Base-by-base conservation (phyloP, 345 rosid genomes). In the Punica granatum region DNA sequence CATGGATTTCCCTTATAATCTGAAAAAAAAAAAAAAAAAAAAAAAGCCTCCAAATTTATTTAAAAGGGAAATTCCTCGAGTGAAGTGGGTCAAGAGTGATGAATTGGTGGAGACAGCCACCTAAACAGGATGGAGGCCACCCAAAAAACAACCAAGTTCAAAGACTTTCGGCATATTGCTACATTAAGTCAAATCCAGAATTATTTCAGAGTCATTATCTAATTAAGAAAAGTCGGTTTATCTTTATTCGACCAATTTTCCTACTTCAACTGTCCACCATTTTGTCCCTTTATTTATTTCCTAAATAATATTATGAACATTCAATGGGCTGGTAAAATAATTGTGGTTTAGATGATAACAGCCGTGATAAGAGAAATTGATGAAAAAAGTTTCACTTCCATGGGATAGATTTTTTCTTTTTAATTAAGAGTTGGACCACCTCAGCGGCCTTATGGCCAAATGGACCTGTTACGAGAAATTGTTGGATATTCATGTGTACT, bases 301-400 rank as follows among this genome's bases (percentile, higher is more conserved):
- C 59, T 53, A 23, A n/a, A n/a, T 23, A n/a, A 53, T 23, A 53
- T 53, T 18, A 7, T 53, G 28, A n/a, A 3, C 18, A 37, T 49
- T 49, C 56, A 49, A n/a, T 48, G 53, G n/a, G 53, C 41, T 37
- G 41, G 41, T n/a, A n/a, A n/a, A n/a, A n/a, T n/a, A n/a, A n/a
- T n/a, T n/a, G n/a, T n/a, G n/a, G n/a, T n/a, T n/a, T n/a, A n/a
- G n/a, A n/a, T n/a, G n/a, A n/a, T n/a, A n/a, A n/a, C n/a, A n/a
- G n/a, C n/a, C n/a, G n/a, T n/a, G n/a, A n/a, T n/a, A n/a, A n/a
- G n/a, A n/a, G n/a, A n/a, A n/a, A n/a, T n/a, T n/a, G n/a, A n/a
- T n/a, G n/a, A n/a, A n/a, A n/a, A n/a, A n/a, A n/a, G n/a, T n/a
- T n/a, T n/a, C n/a, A n/a, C n/a, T n/a, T n/a, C n/a, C n/a, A n/a